A percentile compares a stretch with the other conserved stretches of the same genome.
These are phyloP conservation scores for Cyberlindnera euphorbiae DNA, from an alignment of 805 yeast species.

Conservation along the genomic window DNA sequence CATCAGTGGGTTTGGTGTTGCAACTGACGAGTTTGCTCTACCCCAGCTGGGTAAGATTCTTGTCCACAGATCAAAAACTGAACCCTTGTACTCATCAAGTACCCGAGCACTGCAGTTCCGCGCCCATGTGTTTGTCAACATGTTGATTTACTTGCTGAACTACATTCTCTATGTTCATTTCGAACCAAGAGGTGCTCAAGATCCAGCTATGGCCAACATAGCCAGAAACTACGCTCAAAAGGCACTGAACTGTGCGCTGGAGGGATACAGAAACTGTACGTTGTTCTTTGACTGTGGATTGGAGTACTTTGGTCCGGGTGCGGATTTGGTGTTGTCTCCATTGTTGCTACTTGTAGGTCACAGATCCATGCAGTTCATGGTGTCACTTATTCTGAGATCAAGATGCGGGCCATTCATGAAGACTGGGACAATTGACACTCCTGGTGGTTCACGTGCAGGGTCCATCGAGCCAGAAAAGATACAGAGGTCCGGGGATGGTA, in stretches of 20 bases:
- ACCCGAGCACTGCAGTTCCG: constrained; percentile 36
- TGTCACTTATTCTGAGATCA: constrained; percentile 48
- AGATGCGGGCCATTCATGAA: constrained; percentile 39
- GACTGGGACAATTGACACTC: constrained; percentile 8
- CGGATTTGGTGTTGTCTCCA: constrained; percentile 46
- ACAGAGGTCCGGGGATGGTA: constrained; percentile 22
- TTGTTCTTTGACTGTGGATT: constrained; percentile 35
- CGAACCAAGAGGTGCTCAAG: constrained; percentile 36
- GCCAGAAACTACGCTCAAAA: constrained; percentile 38
- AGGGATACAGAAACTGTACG: constrained; percentile 38
- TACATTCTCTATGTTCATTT: constrained; percentile 43
- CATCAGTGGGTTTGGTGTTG: constrained; percentile 28
- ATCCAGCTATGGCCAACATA: constrained; percentile 29
- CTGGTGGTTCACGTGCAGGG: not conserved
- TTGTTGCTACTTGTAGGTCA: constrained; percentile 48
- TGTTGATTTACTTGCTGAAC: constrained; percentile 45
- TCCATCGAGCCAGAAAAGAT: constrained; percentile 16
- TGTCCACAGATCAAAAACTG: constrained; percentile 20
- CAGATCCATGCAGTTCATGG: constrained; percentile 52
- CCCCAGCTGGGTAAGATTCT: constrained; percentile 30
- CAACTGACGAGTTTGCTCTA: constrained; percentile 29
- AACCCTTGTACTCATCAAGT: constrained; percentile 26
- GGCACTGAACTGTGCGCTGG: constrained; percentile 38
- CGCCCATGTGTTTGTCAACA: constrained; percentile 37
- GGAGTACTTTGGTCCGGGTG: constrained; percentile 32